Conservation (phyloP, 305 asterid species). For the Fraxinus baroniana region DNA sequence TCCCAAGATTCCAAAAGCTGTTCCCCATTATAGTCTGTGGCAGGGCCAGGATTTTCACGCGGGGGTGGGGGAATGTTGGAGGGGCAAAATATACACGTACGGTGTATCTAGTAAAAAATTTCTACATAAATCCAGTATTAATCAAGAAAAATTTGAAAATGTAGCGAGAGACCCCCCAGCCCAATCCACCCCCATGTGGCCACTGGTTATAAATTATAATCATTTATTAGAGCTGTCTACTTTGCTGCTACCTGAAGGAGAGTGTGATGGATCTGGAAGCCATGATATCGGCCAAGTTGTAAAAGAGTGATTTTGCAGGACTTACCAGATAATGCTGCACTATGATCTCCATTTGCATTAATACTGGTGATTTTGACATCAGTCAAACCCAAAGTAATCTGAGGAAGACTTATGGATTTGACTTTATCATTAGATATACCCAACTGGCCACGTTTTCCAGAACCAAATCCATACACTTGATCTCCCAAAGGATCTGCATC, state of each 20-base stretch:
- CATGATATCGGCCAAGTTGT: background rate
- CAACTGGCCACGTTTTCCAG: constrained; percentile 85
- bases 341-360: constrained; percentile 85
- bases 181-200: background rate
- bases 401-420: constrained; percentile 58
- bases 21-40: background rate
- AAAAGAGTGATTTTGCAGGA: background rate
- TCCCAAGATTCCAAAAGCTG: background rate
- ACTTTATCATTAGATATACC: constrained; percentile 64
- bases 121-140: background rate
- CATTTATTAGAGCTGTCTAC: background rate
- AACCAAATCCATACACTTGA: constrained; percentile 74
- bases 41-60: background rate
- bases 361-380: constrained; percentile 36
- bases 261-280: background rate
- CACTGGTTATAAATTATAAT: background rate
- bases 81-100: background rate
- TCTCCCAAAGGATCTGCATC: constrained; percentile 40
- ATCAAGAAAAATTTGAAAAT: background rate
- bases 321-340: constrained; percentile 84
- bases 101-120: background rate
- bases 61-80: background rate
- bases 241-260: background rate
- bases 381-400: constrained; percentile 50
- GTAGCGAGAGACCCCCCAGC: background rate